These are phyloP conservation scores for Physaria fendleri DNA, from an alignment of 345 rosid genomes.

Conservation along the genomic window DNA sequence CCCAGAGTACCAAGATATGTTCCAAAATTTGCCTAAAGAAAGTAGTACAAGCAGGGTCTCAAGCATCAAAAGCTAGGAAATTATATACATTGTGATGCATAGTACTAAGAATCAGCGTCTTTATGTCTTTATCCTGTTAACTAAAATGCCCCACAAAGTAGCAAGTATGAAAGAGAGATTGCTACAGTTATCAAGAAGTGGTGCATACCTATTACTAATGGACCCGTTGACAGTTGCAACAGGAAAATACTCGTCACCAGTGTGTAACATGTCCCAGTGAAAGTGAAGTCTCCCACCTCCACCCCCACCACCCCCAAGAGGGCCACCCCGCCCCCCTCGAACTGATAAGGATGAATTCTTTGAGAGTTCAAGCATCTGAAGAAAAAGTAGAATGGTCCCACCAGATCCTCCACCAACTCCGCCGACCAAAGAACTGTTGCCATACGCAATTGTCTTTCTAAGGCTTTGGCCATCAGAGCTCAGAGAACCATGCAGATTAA, in stretches of 20 bases:
- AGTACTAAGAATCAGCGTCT: neutral
- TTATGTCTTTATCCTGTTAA: neutral
- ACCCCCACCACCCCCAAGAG: slow-evolving; percentile 91
- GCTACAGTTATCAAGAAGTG: slow-evolving; percentile 7
- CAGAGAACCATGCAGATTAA: slow-evolving; percentile 67
- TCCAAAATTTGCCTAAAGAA: neutral
- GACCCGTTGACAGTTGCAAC: slow-evolving; percentile 67
- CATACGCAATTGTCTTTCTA: slow-evolving; percentile 32
- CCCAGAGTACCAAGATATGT: neutral
- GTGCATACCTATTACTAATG: slow-evolving; percentile 57
- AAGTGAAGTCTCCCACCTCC: slow-evolving; percentile 99
- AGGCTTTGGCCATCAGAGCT: slow-evolving; percentile 86
- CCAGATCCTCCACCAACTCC: slow-evolving; percentile 99
- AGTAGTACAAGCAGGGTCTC: neutral
- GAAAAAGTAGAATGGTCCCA: slow-evolving; percentile 94
- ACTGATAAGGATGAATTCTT: slow-evolving; percentile 63
- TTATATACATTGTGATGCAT: neutral
- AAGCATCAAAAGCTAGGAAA: neutral
- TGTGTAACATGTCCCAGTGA: slow-evolving; percentile 82
- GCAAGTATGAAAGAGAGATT: neutral
- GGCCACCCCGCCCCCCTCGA: slow-evolving; percentile 81
- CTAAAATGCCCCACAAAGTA: slow-evolving; percentile 8
- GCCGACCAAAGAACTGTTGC: slow-evolving; percentile 56
- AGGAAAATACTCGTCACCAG: slow-evolving; percentile 71
- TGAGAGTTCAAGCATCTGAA: slow-evolving; percentile 66